These are phyloP conservation scores for Colletotrichum sp. DNA, from an alignment of 2,329 filamentous ascomycete genomes.

Conservation along the genomic window DNA sequence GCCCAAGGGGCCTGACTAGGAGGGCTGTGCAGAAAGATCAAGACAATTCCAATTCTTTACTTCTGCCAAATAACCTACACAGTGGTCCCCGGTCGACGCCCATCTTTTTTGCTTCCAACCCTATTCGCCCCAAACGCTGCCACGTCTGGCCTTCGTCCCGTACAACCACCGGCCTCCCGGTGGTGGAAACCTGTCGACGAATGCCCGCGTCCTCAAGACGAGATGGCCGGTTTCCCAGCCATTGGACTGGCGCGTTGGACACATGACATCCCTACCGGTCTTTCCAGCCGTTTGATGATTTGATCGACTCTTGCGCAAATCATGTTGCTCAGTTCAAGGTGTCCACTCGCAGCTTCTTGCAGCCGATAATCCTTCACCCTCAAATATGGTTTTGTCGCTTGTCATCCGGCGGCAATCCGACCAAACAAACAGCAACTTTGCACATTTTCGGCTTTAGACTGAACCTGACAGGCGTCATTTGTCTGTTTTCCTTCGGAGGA, in stretches of 20 bases:
- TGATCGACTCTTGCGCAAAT: neutral
- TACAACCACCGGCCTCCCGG: neutral
- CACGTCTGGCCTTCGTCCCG: conserved; percentile 3
- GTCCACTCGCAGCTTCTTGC: neutral
- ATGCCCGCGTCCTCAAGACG: neutral
- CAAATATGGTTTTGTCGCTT: neutral
- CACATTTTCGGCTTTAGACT: neutral
- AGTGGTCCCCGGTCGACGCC: neutral
- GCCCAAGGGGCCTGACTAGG: neutral
- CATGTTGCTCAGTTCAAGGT: neutral
- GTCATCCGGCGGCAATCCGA: neutral
- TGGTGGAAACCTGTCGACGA: neutral
- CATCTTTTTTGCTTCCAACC: neutral
- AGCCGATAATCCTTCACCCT: neutral
- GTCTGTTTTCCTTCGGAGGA: neutral
- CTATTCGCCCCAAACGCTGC: conserved; percentile 15
- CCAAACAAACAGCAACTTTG: neutral
- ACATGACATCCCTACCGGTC: neutral
- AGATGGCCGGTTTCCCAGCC: neutral
- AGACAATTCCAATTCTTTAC: conserved; percentile 6
- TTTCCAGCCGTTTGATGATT: neutral
- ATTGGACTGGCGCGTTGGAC: neutral
- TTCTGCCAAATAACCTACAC: conserved; percentile 7
- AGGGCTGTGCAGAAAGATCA: neutral
- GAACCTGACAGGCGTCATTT: neutral